phyloP scores from a whole-genome alignment of 2,329 filamentous ascomycete genomes.

The Ceratocystis lukuohia region DNA sequence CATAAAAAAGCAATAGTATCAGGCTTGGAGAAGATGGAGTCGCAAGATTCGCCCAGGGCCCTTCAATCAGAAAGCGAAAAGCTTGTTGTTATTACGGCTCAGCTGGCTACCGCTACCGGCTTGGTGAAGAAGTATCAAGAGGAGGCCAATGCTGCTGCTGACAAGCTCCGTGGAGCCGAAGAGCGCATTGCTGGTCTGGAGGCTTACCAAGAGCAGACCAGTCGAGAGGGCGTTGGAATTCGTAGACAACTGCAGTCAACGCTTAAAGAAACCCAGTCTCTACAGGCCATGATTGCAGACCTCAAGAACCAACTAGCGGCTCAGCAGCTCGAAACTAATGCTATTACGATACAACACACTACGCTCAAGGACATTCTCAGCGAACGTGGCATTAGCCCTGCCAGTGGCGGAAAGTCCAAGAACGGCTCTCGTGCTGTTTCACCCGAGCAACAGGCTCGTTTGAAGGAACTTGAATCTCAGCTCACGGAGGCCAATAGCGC shows the following conservation, averaged over 20 bases:
- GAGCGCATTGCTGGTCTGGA: conserved; percentile 94
- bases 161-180: conserved; percentile 82
- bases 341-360: conserved; percentile 78
- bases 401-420: conserved; percentile 51
- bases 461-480: conserved; percentile 79
- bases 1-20: conserved; percentile 72
- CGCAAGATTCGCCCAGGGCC: conserved; percentile 37
- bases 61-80: conserved; percentile 48
- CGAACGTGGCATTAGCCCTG: conserved; percentile 75
- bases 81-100: conserved; percentile 59
- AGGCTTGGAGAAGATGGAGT: conserved; percentile 62
- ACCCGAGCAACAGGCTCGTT: conserved; percentile 62
- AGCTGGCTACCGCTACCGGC: conserved; percentile 62
- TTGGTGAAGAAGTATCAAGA: conserved; percentile 80
- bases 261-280: conserved; percentile 68
- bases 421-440: conserved; percentile 59
- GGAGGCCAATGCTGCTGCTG: conserved; percentile 73
- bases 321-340: conserved; percentile 88
- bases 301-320: conserved; percentile 69
- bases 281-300: conserved; percentile 68
- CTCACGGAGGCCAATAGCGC: conserved; percentile 62
- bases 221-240: conserved; percentile 78
- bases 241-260: conserved; percentile 78
- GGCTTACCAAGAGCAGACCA: conserved; percentile 93
- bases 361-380: conserved; percentile 85